Conservation (phyloP, 2,329 filamentous ascomycete species). For the Cladorrhinum sp. region DNA sequence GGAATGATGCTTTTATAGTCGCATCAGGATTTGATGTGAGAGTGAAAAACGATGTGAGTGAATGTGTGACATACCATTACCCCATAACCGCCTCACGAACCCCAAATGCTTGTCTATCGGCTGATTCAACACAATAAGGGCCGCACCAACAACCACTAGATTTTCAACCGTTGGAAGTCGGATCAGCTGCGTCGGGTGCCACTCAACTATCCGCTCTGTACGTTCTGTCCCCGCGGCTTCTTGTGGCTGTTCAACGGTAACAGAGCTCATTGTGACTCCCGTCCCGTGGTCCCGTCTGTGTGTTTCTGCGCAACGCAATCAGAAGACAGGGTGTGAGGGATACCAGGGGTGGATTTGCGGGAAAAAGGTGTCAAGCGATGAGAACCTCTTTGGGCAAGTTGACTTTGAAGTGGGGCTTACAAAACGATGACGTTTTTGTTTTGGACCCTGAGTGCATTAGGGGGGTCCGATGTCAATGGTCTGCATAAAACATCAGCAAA, state of each 20-base stretch:
- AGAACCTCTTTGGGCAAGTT: conserved; percentile 2
- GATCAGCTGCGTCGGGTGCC: conserved; percentile 20
- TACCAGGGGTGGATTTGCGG: background rate
- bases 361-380: background rate
- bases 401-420: background rate
- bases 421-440: background rate
- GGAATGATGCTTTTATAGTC: conserved; percentile 52
- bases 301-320: too few relatives aligned
- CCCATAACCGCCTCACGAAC: conserved; percentile 49
- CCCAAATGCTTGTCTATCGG: conserved; percentile 42
- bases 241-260: too few relatives aligned
- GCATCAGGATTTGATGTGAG: background rate
- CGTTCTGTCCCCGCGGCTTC: background rate
- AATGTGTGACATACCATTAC: conserved; percentile 40
- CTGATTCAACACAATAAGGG: conserved; percentile 52
- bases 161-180: background rate
- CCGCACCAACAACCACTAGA: conserved; percentile 33
- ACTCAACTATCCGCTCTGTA: conserved; percentile 9
- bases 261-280: conserved; percentile 10
- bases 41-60: background rate
- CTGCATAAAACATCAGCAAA: too few relatives aligned
- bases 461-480: background rate
- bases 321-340: background rate
- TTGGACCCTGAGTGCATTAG: background rate
- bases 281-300: too few relatives aligned